Base-by-base conservation (phyloP, 306 rosid species). In the Trifolium dubium region DNA sequence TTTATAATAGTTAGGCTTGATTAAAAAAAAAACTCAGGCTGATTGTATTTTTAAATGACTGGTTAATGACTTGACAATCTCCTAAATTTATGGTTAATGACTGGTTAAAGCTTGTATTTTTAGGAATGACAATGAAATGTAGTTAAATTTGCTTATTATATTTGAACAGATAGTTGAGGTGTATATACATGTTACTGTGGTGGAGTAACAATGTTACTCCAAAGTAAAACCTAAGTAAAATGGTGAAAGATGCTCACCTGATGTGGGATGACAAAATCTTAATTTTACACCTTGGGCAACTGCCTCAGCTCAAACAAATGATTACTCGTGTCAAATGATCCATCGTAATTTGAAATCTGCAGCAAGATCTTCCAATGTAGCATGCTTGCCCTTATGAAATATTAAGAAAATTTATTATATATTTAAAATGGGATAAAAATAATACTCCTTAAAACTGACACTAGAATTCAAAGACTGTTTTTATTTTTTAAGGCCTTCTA, bases 341-440 rank as follows among this genome's bases (percentile, higher is more conserved):
- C 88, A 75, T 40, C 88, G 64, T 40, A 92, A 64, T 72, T 68
- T 89, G 64, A 87, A 86, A 60, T 86, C 88, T 39, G 86, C 90
- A 76, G 82, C 90, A 81, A 82, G 87, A 73, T 82, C 84, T 77
- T 89, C 88, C 78, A 85, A 82, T 41, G 86, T 91, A 46, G 55
- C 83, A 75, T 87, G 85, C 60, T 83, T 86, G 34, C 88, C 83
- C 59, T 72, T 81, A 85, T 79, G 89, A 80, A 76, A 77, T 44
- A 47, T 65, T 73, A 67, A 69, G 19, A 67, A 56, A 69, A 66
- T 9, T 2, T 7, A 14, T 32, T 50, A 74, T 14, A 6, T 14
- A 6, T 35, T 35, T 44, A 78, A 40, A 72, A 47, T 40, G 70
- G 18, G 46, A 56, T 12, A 67, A 37, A 28, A 75, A 30, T 54